A percentile compares a stretch with the other conserved stretches of the same genome.
phyloP scores from a whole-genome alignment of 1,284 basidiomycete species.

The Peniophora sp. region DNA sequence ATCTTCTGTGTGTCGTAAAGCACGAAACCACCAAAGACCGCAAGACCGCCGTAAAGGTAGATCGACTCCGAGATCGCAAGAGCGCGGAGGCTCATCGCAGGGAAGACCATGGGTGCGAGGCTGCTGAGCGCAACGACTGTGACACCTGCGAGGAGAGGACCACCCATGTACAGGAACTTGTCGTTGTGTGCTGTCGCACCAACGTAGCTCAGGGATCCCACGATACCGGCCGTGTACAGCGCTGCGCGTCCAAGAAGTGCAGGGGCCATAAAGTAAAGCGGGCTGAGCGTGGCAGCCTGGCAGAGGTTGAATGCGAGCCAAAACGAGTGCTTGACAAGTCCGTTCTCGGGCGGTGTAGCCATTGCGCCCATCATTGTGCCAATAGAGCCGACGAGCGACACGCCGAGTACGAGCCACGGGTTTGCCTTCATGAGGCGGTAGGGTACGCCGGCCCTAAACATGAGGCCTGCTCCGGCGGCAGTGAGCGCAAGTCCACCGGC shows the following conservation, averaged over 20 bases:
- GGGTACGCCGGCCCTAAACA: constrained; percentile 73
- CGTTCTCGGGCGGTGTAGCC: constrained; percentile 68
- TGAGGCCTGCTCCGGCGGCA: constrained; percentile 66
- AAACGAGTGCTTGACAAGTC: constrained; percentile 66
- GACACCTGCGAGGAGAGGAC: constrained; percentile 77
- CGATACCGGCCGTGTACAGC: constrained; percentile 81
- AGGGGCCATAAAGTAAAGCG: constrained; percentile 81
- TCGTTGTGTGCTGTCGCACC: constrained; percentile 88
- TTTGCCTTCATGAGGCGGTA: constrained; percentile 81
- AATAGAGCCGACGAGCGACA: constrained; percentile 71
- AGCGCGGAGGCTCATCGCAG: constrained; percentile 63
- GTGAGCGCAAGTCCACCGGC: constrained; percentile 76
- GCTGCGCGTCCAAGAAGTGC: constrained; percentile 85
- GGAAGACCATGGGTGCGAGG: constrained; percentile 82
- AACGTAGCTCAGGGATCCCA: constrained; percentile 80
- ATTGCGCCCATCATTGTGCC: constrained; percentile 75
- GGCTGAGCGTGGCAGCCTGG: constrained; percentile 79
- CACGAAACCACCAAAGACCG: constrained; percentile 82
- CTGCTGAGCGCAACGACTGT: constrained; percentile 82
- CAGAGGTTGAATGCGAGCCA: constrained; percentile 83
- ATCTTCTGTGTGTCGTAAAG: constrained; percentile 87
- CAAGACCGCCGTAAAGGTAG: constrained; percentile 80
- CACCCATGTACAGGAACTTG: constrained; percentile 81
- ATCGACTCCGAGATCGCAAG: constrained; percentile 75
- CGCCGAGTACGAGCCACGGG: constrained; percentile 84